Conservation (phyloP, 208 protist genomes). For the Sergeia podlipaevii region DNA sequence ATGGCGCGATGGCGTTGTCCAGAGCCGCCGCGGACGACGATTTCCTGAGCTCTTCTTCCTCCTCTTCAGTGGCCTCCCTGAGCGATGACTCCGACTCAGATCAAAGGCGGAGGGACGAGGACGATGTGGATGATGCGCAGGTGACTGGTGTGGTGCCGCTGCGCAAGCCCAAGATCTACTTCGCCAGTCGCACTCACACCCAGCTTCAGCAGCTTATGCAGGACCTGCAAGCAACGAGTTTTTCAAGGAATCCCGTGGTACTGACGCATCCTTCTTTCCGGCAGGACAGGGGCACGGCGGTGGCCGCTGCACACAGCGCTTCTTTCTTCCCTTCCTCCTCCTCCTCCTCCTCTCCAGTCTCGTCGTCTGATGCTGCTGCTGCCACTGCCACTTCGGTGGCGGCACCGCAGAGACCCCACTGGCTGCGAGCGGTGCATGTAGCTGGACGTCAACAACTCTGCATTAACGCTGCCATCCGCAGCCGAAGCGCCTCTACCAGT, state of each 20-base stretch:
- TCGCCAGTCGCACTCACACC: constrained; percentile 95
- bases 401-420: too few relatives aligned
- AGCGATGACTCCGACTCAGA: too few relatives aligned
- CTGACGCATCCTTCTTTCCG: neutral
- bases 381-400: too few relatives aligned
- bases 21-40: too few relatives aligned
- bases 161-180: constrained; percentile 87
- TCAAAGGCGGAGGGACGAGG: neutral
- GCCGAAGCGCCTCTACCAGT: constrained; percentile 12
- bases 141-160: constrained; percentile 19
- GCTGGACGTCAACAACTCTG: constrained; percentile 91
- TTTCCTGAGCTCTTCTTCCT: too few relatives aligned
- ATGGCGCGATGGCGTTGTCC: too few relatives aligned
- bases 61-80: too few relatives aligned
- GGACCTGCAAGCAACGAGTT: constrained; percentile 87
- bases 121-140: neutral
- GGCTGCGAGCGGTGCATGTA: constrained; percentile 75
- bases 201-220: constrained; percentile 93
- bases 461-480: constrained; percentile 62
- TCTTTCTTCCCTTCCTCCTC: too few relatives aligned
- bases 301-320: neutral
- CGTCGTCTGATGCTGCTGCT: too few relatives aligned
- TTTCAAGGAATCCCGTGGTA: constrained; percentile 37
- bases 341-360: too few relatives aligned
- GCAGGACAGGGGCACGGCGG: neutral